Evolutionary conservation across 192 early-diverging fungal species (phyloP), one percentile per base, ranked within the genome.

Genomic region (Haplosporangium gracile): DNA sequence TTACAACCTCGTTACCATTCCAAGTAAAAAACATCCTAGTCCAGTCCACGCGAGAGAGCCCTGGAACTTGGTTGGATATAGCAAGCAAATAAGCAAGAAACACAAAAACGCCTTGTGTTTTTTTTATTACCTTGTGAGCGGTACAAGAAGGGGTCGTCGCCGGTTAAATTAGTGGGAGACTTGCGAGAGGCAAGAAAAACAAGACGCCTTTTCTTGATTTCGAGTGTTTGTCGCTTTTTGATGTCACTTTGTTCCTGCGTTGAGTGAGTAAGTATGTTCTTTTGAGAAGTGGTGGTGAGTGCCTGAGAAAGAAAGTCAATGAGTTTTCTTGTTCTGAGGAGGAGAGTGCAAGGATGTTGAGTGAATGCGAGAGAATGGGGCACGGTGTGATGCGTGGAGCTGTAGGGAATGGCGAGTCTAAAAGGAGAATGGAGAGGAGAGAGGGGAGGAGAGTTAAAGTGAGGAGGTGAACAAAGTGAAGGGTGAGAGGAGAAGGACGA

Each of bases 101-200:
- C 3, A 29, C 0, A 26, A 60, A 24, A 60, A 60, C n/a, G 24
- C 55, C 55, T 60, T 60, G 22, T 32, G 24, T 29, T 29, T 65
- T 63, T 57, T 32, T 65, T 65, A 32, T 65, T 65, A 65, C 60
- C 60, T 65, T 65, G 60, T 26, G 60, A 65, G 60, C 29, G 60
- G 15, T 26, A 65, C 11, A 65, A 65, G 26, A 29, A n/a, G 57
- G 60, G 60, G 60, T 26, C 24, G 60, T 18, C 9, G 60, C 11
- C 60, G 26, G 60, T 34, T 65, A 29, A 34, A 65, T 26, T 65
- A 65, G 26, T 32, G 11, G 2, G 8, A 60, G n/a, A 60, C 55
- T 51, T 18, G 49, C 20, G 47, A 16, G 47, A 49, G 42, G 36
- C 2, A 49, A 16, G 15, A 49, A 18, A 51, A 18, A 51, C 55